Evolutionary conservation across 2,329 filamentous ascomycete species (phyloP).

Genomic region (Paracamarosporium sp.): DNA sequence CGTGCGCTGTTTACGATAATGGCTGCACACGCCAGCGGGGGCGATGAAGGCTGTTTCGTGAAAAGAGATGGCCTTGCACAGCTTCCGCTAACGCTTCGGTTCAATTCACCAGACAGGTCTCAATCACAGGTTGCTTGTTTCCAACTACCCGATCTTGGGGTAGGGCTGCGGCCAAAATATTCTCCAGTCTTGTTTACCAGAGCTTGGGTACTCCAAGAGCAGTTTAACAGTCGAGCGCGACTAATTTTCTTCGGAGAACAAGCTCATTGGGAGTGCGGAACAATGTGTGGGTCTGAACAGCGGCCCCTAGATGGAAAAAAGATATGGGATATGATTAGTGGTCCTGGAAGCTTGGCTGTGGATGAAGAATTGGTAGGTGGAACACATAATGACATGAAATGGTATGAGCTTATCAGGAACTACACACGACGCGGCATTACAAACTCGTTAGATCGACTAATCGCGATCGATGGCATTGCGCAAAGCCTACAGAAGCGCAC

Average conservation of each 20-base stretch:
- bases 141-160: background rate
- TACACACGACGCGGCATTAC: slow-evolving; percentile 15
- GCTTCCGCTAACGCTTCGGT: background rate
- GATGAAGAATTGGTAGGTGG: too few species aligned
- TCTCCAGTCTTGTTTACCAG: background rate
- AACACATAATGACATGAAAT: background rate
- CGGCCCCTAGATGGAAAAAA: background rate
- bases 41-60: slow-evolving; percentile 1
- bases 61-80: background rate
- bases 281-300: background rate
- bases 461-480: background rate
- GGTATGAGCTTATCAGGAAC: slow-evolving; percentile 20
- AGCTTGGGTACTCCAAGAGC: slow-evolving; percentile 5
- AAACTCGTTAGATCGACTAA: background rate
- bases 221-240: background rate
- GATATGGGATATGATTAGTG: background rate
- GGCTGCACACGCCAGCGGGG: too few species aligned
- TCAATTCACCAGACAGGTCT: background rate
- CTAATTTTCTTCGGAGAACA: slow-evolving; percentile 2
- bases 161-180: background rate
- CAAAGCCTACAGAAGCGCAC: background rate
- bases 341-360: background rate
- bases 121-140: background rate
- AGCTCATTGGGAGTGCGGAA: background rate
- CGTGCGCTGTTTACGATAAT: too few species aligned